Evolutionary conservation across 2,329 filamentous ascomycete genomes (phyloP).

Genomic region (Aaosphaeria arxii): DNA sequence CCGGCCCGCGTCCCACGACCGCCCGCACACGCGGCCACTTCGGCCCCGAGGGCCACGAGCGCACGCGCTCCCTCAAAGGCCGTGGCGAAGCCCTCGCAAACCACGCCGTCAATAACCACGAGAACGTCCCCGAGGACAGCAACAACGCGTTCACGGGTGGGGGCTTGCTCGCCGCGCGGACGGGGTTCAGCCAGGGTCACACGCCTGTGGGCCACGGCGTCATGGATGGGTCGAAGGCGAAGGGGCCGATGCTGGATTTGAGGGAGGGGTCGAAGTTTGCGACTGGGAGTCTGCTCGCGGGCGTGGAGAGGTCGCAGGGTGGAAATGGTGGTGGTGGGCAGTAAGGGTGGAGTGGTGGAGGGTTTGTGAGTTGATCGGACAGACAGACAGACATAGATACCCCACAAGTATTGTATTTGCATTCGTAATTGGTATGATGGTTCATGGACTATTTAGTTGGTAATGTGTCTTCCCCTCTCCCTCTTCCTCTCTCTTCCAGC

Average conservation of each 20-base stretch:
- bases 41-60: constrained; percentile 25
- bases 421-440: too few relatives aligned
- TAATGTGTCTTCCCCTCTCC: too few relatives aligned
- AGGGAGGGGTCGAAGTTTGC: constrained; percentile 43
- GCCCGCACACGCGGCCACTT: constrained; percentile 20
- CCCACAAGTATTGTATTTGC: too few relatives aligned
- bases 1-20: constrained; percentile 21
- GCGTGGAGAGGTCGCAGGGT: constrained; percentile 31
- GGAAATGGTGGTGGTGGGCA: too few relatives aligned
- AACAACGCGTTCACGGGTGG: constrained; percentile 44
- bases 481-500: too few relatives aligned
- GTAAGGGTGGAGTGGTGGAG: constrained; percentile 22
- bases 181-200: constrained; percentile 39
- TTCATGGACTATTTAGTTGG: too few relatives aligned
- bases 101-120: constrained; percentile 33
- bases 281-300: constrained; percentile 48
- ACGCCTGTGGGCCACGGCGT: constrained; percentile 42
- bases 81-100: constrained; percentile 31
- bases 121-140: constrained; percentile 25
- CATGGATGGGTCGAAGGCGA: constrained; percentile 44
- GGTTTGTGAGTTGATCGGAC: background rate
- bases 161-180: constrained; percentile 35
- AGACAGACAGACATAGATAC: too few relatives aligned
- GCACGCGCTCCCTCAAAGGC: constrained; percentile 32
- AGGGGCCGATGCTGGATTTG: constrained; percentile 45